Percentiles rank a stretch among this genome's conserved stretches.
Conservation (phyloP, 108 stramenopile genomes). For the Skeletonema potamos region DNA sequence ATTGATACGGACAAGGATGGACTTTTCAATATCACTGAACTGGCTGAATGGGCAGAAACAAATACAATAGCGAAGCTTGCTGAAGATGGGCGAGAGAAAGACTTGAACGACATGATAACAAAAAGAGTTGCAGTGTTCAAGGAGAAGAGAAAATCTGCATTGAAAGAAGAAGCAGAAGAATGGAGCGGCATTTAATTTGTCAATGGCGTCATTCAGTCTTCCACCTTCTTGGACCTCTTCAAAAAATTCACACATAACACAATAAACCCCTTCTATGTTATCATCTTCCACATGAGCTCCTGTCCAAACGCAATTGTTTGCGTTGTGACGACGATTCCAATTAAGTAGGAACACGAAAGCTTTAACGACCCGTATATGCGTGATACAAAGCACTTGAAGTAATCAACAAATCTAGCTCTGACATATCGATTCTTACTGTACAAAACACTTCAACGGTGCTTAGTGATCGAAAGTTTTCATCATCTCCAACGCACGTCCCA, state of each 20-base stretch:
- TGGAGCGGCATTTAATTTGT: background rate
- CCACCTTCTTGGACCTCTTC: background rate
- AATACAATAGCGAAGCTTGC: constrained; percentile 80
- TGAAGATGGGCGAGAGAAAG: constrained; percentile 84
- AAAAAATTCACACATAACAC: background rate
- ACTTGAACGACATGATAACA: constrained; percentile 75
- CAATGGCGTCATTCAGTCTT: background rate
- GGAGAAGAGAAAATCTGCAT: constrained; percentile 29
- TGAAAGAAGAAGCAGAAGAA: constrained; percentile 36
- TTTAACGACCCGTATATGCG: background rate
- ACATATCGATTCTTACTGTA: background rate
- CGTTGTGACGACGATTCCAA: background rate
- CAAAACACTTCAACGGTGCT: background rate
- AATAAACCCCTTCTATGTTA: background rate
- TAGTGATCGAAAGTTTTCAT: constrained; percentile 59
- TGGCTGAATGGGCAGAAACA: constrained; percentile 79
- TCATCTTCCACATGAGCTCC: background rate
- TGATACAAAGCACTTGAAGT: background rate
- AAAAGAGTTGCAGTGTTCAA: constrained; percentile 42
- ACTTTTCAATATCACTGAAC: constrained; percentile 71
- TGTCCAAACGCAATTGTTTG: background rate
- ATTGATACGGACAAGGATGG: constrained; percentile 50
- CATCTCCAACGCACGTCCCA: constrained; percentile 77
- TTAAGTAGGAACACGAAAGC: background rate
- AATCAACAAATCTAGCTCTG: background rate